Base-by-base conservation (phyloP, 2,329 filamentous ascomycete species). In the Ceratocystis diversiconidia region DNA sequence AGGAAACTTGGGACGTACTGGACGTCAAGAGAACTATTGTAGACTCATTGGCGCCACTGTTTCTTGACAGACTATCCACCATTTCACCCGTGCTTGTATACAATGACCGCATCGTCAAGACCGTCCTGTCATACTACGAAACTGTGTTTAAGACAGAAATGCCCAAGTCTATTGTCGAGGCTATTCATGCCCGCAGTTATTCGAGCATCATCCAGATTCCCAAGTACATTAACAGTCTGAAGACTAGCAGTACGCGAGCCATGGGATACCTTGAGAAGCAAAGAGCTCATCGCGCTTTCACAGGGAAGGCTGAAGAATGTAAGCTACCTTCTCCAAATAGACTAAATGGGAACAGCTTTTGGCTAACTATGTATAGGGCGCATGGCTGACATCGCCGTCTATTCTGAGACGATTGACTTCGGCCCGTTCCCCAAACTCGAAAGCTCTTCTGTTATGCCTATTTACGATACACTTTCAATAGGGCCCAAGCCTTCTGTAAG, bases 21-120 rank as follows among this genome's bases (percentile, higher is more conserved):
- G 80, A 77, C 2, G 78, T 85, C 1, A 85, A 85, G 72, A 77
- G 82, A 25, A 81, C 80, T 0, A 80, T 83, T 32, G 78, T 82
- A n/a, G 81, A 84, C 68, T 79, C 81, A 0, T 75, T 85, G 0
- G 80, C 76, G 2, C 78, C 81, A 0, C 73, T 82, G 1, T 82
- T 82, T 67, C 79, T 80, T 67, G 82, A 85, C 70, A 77, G 82
- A 1, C 72, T 84, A 5, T 80, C 80, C 1, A 79, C 76, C 0
- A 71, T 84, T 1, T 75, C 81, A 0, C 82, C 82, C 0, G 61
- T 59, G 19, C 48, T 68, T 10, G 75, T 74, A 0, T 69, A 76
- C 55, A 77, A 79, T 52, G 57, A 63, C 12, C 30, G 68, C 48
- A 62, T 68, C 17, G 52, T 63, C 12, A 63, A 65, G 30, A 69